Conservation (phyloP, 352 stramenopile species). For the Nothophytophthora sp. region DNA sequence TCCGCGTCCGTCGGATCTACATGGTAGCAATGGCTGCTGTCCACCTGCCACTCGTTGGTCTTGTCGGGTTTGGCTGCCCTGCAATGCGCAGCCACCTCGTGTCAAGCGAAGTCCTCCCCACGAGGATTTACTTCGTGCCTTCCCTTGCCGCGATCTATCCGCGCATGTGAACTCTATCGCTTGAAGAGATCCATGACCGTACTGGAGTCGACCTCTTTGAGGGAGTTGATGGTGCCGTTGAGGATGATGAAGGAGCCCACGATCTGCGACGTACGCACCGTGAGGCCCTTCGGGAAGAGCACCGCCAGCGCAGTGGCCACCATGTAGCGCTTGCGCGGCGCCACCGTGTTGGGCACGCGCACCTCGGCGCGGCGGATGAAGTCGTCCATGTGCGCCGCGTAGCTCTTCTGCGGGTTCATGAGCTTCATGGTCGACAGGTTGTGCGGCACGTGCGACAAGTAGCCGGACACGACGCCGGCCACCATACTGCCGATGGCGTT, state of each 20-base stretch:
- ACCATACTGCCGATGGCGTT: constrained; percentile 90
- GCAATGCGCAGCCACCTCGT: too few relatives aligned
- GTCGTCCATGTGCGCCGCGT: constrained; percentile 82
- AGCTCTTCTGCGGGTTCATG: constrained; percentile 91
- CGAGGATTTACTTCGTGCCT: constrained; percentile 9
- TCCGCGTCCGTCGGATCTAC: constrained; percentile 20
- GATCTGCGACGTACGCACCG: constrained; percentile 92
- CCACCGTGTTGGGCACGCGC: constrained; percentile 76
- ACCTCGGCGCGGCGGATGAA: constrained; percentile 83
- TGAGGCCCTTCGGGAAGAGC: constrained; percentile 87
- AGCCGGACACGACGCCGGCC: constrained; percentile 91
- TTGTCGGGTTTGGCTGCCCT: constrained; percentile 26
- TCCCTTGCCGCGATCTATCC: constrained; percentile 17
- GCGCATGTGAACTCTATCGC: constrained; percentile 18
- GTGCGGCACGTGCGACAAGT: constrained; percentile 95
- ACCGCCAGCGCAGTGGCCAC: constrained; percentile 75
- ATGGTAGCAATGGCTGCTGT: constrained; percentile 10
- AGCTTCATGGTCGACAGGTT: constrained; percentile 97
- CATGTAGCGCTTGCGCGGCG: constrained; percentile 68
- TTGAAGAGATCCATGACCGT: constrained; percentile 47
- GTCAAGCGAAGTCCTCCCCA: too few relatives aligned
- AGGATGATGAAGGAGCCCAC: constrained; percentile 94
- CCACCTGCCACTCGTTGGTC: constrained; percentile 16
- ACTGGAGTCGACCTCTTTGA: constrained; percentile 77
- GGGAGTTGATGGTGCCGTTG: constrained; percentile 92